Conservation (phyloP, 2,329 filamentous ascomycete species). For the Bipolaris bicolor region DNA sequence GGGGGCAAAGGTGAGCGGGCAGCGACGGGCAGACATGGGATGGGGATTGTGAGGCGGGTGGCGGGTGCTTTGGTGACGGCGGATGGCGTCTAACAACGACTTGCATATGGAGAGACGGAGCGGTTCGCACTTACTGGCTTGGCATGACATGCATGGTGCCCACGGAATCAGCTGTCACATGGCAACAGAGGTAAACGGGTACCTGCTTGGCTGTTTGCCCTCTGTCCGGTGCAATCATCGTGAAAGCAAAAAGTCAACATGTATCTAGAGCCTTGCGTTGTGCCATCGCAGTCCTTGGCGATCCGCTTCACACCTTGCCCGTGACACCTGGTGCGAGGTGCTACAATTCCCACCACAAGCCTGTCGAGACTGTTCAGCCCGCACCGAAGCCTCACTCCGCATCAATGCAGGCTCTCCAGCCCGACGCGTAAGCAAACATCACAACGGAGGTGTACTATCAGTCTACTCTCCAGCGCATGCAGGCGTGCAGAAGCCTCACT, state of each 20-base stretch:
- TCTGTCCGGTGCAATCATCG: not conserved
- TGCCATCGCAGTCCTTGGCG: no score
- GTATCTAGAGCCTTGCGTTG: no score
- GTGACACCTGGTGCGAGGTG: constrained; percentile 1
- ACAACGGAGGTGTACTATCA: no score
- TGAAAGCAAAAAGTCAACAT: not conserved
- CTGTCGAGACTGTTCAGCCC: no score
- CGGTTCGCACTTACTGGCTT: constrained; percentile 21
- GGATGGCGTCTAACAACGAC: not conserved
- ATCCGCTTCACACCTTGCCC: not conserved
- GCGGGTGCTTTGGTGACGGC: not conserved
- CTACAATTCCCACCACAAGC: not conserved
- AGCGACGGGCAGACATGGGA: not conserved
- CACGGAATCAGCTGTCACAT: constrained; percentile 20
- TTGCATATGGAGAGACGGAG: constrained; percentile 13
- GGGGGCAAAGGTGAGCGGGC: not conserved
- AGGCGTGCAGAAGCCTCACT: constrained; percentile 9
- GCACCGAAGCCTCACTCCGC: not conserved
- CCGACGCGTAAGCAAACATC: constrained; percentile 13
- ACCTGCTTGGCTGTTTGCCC: constrained; percentile 21
- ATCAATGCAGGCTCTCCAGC: not conserved
- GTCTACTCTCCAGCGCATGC: not conserved
- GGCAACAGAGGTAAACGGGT: constrained; percentile 23
- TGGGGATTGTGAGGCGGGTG: constrained; percentile 8
- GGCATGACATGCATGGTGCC: constrained; percentile 15